phyloP scores from a whole-genome alignment of 1,284 basidiomycete genomes.

The Cerioporus squamosus region DNA sequence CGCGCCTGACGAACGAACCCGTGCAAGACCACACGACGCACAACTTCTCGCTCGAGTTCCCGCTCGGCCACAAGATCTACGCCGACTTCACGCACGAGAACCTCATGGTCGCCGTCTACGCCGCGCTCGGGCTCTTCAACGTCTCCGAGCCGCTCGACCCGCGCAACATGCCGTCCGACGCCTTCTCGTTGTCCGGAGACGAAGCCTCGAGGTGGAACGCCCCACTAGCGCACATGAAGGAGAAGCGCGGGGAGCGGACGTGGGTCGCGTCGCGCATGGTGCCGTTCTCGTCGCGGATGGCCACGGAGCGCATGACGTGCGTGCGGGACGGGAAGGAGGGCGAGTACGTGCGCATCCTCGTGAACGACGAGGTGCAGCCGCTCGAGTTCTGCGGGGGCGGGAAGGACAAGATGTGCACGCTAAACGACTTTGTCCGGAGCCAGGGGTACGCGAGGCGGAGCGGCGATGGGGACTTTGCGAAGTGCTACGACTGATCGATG shows the following conservation, averaged over 20 bases:
- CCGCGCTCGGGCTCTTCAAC: conserved; percentile 72
- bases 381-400: conserved; percentile 62
- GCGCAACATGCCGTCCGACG: background rate
- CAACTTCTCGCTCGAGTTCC: conserved; percentile 82
- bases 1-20: conserved; percentile 65
- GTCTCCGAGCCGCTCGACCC: conserved; percentile 46
- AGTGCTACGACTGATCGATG: conserved; percentile 42
- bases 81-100: conserved; percentile 86
- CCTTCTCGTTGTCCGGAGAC: background rate
- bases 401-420: conserved; percentile 60
- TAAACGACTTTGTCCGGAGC: conserved; percentile 72
- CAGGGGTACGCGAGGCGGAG: conserved; percentile 68
- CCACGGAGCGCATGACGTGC: conserved; percentile 64
- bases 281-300: conserved; percentile 68
- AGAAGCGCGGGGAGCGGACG: conserved; percentile 41
- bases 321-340: conserved; percentile 17
- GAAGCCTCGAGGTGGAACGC: conserved; percentile 40
- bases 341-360: conserved; percentile 40
- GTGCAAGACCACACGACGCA: conserved; percentile 75
- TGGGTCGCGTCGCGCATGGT: conserved; percentile 66
- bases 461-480: conserved; percentile 70
- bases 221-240: conserved; percentile 16
- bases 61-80: conserved; percentile 65
- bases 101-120: conserved; percentile 75
- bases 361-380: conserved; percentile 70